Conservation (phyloP, 805 yeast genomes). For the Peterozyma xylosa region DNA sequence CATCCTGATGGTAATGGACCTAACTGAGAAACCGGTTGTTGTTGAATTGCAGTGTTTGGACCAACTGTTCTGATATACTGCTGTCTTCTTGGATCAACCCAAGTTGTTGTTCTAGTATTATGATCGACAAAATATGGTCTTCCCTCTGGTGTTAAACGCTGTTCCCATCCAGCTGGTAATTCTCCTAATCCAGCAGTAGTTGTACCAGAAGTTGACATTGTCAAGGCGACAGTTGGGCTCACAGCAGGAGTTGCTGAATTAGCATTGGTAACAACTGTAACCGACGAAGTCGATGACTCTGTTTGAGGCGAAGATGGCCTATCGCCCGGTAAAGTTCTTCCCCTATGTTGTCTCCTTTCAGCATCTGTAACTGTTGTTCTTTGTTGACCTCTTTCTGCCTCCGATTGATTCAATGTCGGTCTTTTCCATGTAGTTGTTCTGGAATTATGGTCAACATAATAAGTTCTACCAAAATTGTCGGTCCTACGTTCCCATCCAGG, state of each 20-base stretch:
- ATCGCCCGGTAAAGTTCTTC: conserved; percentile 78
- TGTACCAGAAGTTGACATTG: conserved; percentile 71
- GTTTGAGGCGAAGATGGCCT: conserved; percentile 22
- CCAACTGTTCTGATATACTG: conserved; percentile 96
- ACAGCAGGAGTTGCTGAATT: conserved; percentile 32
- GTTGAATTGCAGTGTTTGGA: conserved; percentile 85
- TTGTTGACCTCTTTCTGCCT: conserved; percentile 54
- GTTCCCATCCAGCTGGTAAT: conserved; percentile 99
- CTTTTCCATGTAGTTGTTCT: conserved; percentile 99
- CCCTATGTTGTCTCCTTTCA: conserved; percentile 86
- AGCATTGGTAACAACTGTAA: conserved; percentile 9
- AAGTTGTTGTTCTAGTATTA: conserved; percentile 98
- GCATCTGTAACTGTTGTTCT: conserved; percentile 69
- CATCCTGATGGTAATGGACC: conserved; percentile 99
- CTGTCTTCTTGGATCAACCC: conserved; percentile 99
- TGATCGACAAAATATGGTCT: conserved; percentile 98
- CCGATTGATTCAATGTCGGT: conserved; percentile 79
- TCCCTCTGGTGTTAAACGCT: conserved; percentile 95
- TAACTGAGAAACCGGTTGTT: conserved; percentile 94
- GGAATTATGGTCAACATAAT: conserved; percentile 96
- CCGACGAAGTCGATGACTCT: conserved; percentile 31
- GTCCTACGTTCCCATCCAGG: conserved; percentile 99
- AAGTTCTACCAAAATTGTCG: conserved; percentile 94
- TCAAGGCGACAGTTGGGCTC: conserved; percentile 30
- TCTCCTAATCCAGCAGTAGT: conserved; percentile 96